phyloP scores from a whole-genome alignment of 1,139 yeast species.

The Kluyveromyces marxianus region DNA sequence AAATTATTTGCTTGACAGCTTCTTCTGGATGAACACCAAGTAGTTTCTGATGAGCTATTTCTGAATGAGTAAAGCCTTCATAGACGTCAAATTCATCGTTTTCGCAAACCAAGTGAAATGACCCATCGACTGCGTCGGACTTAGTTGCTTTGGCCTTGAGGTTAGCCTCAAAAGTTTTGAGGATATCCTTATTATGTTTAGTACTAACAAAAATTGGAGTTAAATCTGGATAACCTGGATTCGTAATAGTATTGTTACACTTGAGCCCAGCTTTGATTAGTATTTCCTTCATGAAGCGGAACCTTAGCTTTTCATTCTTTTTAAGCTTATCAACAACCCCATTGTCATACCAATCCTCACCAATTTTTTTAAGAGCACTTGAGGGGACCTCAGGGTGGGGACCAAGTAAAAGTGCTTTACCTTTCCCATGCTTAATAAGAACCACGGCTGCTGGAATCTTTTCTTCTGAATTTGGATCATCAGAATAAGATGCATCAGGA shows the following conservation, averaged over 20 bases:
- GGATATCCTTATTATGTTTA: constrained; percentile 37
- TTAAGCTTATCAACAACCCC: constrained; percentile 36
- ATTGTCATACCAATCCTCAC: constrained; percentile 31
- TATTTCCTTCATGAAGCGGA: constrained; percentile 48
- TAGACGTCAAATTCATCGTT: constrained; percentile 31
- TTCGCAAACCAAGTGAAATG: constrained; percentile 18
- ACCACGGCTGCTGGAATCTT: constrained; percentile 54
- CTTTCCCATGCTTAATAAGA: constrained; percentile 60
- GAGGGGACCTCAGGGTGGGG: constrained; percentile 86
- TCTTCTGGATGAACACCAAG: constrained; percentile 44
- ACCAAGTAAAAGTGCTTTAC: constrained; percentile 73
- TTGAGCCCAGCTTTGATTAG: constrained; percentile 56
- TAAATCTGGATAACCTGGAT: constrained; percentile 51
- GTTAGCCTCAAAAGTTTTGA: constrained; percentile 12
- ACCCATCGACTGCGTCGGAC: constrained; percentile 7
- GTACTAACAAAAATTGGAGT: constrained; percentile 44
- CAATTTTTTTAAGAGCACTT: constrained; percentile 36
- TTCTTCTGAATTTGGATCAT: constrained; percentile 3
- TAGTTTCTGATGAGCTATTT: constrained; percentile 27
- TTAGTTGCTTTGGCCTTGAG: constrained; percentile 11
- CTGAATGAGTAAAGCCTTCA: constrained; percentile 23
- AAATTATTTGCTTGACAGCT: constrained; percentile 44
- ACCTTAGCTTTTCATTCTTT: constrained; percentile 41
- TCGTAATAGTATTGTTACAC: constrained; percentile 45
- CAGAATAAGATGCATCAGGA: constrained; percentile 38